phyloP scores from a whole-genome alignment of 495 filamentous ascomycete genomes.

The Evernia prunastri region DNA sequence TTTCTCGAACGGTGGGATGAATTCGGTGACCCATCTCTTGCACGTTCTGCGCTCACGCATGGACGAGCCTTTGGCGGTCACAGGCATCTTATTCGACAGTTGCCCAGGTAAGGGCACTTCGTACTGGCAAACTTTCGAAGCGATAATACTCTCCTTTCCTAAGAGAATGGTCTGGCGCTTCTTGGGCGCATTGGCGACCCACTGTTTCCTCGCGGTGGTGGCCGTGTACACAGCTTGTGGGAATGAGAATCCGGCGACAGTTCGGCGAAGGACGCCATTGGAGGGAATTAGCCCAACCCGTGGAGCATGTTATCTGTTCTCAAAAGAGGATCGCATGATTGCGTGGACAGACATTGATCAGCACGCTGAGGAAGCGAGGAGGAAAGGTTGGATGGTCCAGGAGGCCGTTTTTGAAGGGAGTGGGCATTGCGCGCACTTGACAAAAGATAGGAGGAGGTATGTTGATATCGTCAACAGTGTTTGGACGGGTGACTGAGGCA shows the following conservation, averaged over 20 bases:
- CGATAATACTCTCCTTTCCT: neutral
- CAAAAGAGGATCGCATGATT: slow-evolving; percentile 1
- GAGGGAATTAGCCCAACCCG: neutral
- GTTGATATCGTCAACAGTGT: neutral
- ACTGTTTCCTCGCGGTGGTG: neutral
- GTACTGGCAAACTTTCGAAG: neutral
- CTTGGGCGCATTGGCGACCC: neutral
- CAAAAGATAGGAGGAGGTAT: neutral
- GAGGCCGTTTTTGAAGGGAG: neutral
- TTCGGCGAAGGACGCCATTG: neutral
- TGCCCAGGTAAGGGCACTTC: neutral
- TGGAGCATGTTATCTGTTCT: neutral
- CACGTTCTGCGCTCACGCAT: neutral
- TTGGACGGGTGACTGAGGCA: neutral
- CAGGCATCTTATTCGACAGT: neutral
- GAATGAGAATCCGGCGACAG: neutral
- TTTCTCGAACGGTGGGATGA: slow-evolving; percentile 42
- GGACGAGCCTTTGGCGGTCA: neutral
- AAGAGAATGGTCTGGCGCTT: neutral
- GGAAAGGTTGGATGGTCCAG: slow-evolving; percentile 1
- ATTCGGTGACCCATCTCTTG: slow-evolving; percentile 23
- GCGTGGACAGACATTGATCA: slow-evolving; percentile 1
- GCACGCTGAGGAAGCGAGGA: slow-evolving; percentile 4
- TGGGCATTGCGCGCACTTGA: slow-evolving; percentile 3
- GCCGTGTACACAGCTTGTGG: neutral